Conservation (phyloP, 1,284 basidiomycete genomes). For the Trichosporon sp. region DNA sequence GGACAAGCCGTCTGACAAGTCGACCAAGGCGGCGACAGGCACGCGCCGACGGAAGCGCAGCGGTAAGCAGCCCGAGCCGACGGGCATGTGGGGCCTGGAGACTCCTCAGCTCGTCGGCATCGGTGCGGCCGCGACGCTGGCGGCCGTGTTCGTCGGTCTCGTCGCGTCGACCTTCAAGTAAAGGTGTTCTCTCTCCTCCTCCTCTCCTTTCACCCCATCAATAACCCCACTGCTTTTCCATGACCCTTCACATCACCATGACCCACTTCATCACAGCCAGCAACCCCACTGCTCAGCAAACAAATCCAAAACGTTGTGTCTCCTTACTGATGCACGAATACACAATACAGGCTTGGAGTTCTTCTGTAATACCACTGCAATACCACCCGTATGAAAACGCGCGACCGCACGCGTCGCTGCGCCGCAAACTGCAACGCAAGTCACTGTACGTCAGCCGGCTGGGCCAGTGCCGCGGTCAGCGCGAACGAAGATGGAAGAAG, state of each 20-base stretch:
- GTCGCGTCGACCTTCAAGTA: conserved; percentile 46
- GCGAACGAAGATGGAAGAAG: background rate
- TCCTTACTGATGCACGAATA: conserved; percentile 17
- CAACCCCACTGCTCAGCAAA: background rate
- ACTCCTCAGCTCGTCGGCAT: conserved; percentile 39
- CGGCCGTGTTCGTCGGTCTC: conserved; percentile 53
- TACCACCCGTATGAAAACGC: background rate
- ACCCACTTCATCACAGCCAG: conserved; percentile 6
- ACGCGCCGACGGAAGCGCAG: conserved; percentile 17
- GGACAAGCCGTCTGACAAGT: conserved; percentile 20
- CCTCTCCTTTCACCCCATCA: too few species aligned
- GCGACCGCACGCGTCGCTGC: background rate
- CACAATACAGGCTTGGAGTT: conserved; percentile 16
- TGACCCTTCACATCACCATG: background rate
- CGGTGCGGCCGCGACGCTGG: conserved; percentile 44
- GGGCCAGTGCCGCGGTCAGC: background rate
- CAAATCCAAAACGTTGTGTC: background rate
- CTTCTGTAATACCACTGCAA: conserved; percentile 17
- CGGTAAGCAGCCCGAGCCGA: conserved; percentile 17
- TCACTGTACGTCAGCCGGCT: background rate
- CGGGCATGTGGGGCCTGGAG: conserved; percentile 21
- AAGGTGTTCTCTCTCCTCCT: background rate
- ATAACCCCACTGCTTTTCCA: background rate
- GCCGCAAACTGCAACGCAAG: background rate
- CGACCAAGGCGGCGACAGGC: conserved; percentile 20